Conservation (phyloP, 2,329 filamentous ascomycete species). For the Pseudogymnoascus destructans region DNA sequence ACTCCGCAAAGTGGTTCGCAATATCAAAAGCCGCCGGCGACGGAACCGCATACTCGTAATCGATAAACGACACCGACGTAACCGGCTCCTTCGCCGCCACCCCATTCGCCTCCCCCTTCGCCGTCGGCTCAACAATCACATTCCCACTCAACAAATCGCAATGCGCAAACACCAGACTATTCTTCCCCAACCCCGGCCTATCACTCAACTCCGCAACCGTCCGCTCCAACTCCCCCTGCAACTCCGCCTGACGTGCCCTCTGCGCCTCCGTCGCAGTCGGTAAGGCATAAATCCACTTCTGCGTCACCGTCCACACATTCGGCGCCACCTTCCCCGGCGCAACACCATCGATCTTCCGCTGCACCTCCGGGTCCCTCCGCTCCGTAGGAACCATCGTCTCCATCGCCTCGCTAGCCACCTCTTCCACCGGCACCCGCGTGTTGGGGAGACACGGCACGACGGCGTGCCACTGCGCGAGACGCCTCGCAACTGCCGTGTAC, state of each 20-base stretch:
- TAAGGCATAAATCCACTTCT: slow-evolving; percentile 86
- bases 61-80: slow-evolving; percentile 69
- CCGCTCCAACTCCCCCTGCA: slow-evolving; percentile 64
- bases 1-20: slow-evolving; percentile 96
- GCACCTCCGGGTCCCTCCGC: slow-evolving; percentile 27
- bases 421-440: slow-evolving; percentile 17
- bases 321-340: slow-evolving; percentile 60
- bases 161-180: slow-evolving; percentile 81
- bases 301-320: slow-evolving; percentile 89
- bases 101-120: slow-evolving; percentile 23
- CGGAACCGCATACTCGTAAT: slow-evolving; percentile 95
- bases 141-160: slow-evolving; percentile 95
- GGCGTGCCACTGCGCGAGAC: slow-evolving; percentile 89
- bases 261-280: slow-evolving; percentile 60
- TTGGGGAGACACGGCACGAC: slow-evolving; percentile 44
- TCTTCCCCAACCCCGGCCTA: slow-evolving; percentile 60
- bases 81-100: slow-evolving; percentile 27
- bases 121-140: slow-evolving; percentile 63
- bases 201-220: slow-evolving; percentile 61
- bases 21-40: slow-evolving; percentile 93
- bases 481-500: slow-evolving; percentile 69
- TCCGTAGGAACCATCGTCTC: slow-evolving; percentile 20
- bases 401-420: slow-evolving; percentile 24
- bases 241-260: slow-evolving; percentile 47
- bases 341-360: slow-evolving; percentile 35